Base-by-base conservation (phyloP, 2,329 filamentous ascomycete genomes). In the Byssoonygena ceratinophila region DNA sequence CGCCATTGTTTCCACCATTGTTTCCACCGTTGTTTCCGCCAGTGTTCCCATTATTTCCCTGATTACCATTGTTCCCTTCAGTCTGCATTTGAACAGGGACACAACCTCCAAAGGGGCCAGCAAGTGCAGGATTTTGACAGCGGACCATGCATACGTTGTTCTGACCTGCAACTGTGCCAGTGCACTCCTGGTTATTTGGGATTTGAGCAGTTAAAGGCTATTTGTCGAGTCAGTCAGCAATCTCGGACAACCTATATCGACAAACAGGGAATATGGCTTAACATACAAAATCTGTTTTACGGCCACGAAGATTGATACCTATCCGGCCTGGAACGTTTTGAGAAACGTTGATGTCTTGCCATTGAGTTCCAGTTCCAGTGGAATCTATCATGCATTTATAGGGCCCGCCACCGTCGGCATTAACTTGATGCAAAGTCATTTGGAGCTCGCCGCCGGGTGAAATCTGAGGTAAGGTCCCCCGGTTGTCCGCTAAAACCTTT, bases 381-480 rank as follows among this genome's bases (percentile, higher is more conserved):
- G 71, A 66, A 61, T 82, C 81, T 63, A 84, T 80, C 73, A 80
- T 80, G 70, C 80, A 83, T 5, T 71, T 76, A 67, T 82, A 84
- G 1, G 81, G 80, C 9, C 82, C 82, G 54, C 78, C 81, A 54
- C 82, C 82, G 58, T 85, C 82, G 34, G 72, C 73, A 67, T 84
- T 84, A 64, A 84, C 80, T 64, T 84, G 81, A 68, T 83, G 81
- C 8, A 84, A 70, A 1, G 79, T 83, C 74, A 84, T 83, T 59
- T 69, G 69, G 55, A 84, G 59, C 52, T 72, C 59, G 53, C 81
- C 82, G 46, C 81, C 81, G 0, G 71, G 60, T 5, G 71, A 72
- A 59, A 84, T 69, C 68, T 84, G 80, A 9, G 82, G 80, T 22
- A 84, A 75, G 32, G 61, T 64, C 54, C 67, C 68, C 53, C 80